Evolutionary conservation across 306 rosid species (phyloP).

Genomic region (Quercus alba): DNA sequence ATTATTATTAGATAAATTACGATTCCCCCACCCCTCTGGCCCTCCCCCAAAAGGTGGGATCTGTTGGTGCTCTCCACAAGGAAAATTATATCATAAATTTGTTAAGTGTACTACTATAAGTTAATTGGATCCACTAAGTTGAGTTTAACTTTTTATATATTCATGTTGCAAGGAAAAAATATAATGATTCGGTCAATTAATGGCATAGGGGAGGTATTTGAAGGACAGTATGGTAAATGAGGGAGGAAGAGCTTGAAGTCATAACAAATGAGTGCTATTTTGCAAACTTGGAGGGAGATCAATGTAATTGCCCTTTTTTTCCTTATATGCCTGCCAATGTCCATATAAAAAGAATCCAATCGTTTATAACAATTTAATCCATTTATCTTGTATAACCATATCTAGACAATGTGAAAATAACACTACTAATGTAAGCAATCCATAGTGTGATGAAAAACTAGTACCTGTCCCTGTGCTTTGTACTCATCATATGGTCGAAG

Average conservation of each 20-base stretch:
- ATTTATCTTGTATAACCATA: neutral
- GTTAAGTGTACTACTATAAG: too few species aligned
- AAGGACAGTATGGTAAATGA: neutral
- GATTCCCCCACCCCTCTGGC: neutral
- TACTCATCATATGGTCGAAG: constrained; percentile 74
- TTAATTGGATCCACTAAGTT: too few species aligned
- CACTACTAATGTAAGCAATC: neutral
- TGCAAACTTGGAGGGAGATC: neutral
- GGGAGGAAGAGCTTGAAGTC: neutral
- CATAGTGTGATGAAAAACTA: constrained; percentile 18
- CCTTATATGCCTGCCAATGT: too few species aligned
- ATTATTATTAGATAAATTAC: neutral
- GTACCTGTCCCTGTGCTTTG: constrained; percentile 98
- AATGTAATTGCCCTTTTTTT: neutral
- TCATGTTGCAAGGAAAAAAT: too few species aligned
- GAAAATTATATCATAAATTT: neutral
- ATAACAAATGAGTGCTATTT: neutral
- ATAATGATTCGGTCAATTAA: neutral
- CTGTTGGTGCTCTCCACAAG: neutral
- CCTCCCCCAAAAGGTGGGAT: neutral
- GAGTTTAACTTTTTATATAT: too few species aligned
- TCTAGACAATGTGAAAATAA: neutral
- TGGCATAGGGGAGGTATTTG: neutral
- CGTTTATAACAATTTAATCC: neutral
- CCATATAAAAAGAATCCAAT: neutral